Evolutionary conservation across 2,329 filamentous ascomycete species (phyloP).

Genomic region (Penicillium concentricum): DNA sequence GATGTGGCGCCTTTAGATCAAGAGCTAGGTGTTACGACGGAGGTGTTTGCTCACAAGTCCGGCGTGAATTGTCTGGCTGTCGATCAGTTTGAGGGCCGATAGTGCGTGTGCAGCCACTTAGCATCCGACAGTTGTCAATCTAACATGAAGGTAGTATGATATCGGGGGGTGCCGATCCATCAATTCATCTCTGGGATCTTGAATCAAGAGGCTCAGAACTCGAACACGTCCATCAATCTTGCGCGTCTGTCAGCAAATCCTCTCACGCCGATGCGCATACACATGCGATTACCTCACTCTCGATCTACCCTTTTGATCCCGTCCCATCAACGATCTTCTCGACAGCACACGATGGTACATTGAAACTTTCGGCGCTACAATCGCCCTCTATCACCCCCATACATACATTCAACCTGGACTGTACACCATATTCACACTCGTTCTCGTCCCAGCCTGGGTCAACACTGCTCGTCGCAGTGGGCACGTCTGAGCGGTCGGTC

Average conservation of each 20-base stretch:
- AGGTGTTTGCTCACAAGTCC: slow-evolving; percentile 63
- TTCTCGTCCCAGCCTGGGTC: slow-evolving; percentile 66
- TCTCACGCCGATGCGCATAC: slow-evolving; percentile 43
- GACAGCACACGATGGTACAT: slow-evolving; percentile 47
- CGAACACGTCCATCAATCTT: slow-evolving; percentile 55
- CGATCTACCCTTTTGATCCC: slow-evolving; percentile 51
- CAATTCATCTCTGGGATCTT: slow-evolving; percentile 83
- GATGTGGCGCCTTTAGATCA: slow-evolving; percentile 13
- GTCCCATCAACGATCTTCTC: slow-evolving; percentile 47
- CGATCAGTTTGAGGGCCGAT: slow-evolving; percentile 76
- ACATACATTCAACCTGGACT: slow-evolving; percentile 48
- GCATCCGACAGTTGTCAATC: not conserved
- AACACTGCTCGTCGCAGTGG: slow-evolving; percentile 78
- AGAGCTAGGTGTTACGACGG: slow-evolving; percentile 27
- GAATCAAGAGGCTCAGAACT: slow-evolving; percentile 56
- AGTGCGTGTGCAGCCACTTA: slow-evolving; percentile 47
- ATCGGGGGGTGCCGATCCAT: slow-evolving; percentile 82
- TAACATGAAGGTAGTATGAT: slow-evolving; percentile 58
- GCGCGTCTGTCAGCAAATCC: slow-evolving; percentile 45
- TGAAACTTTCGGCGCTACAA: slow-evolving; percentile 46
- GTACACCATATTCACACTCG: slow-evolving; percentile 61
- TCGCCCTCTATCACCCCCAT: slow-evolving; percentile 42
- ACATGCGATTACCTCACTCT: slow-evolving; percentile 47
- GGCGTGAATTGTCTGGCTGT: slow-evolving; percentile 78
- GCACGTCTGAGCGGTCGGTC: slow-evolving; percentile 80